Percentiles rank a stretch among this genome's conserved stretches.
Evolutionary conservation across 208 protist species (phyloP).

Genomic region (Sergeia podlipaevii): DNA sequence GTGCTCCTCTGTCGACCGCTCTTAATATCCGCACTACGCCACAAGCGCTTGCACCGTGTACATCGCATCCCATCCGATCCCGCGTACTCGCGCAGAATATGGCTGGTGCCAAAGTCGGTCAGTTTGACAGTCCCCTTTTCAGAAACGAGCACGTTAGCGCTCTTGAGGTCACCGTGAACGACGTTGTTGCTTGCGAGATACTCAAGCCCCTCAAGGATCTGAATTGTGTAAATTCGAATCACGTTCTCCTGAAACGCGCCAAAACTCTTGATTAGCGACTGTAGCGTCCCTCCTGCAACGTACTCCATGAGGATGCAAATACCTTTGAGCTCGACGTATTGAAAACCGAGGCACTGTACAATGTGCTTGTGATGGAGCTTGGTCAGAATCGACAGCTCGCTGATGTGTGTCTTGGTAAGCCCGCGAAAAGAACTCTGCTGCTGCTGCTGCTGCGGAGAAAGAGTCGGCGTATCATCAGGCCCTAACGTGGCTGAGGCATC

Average conservation of each 20-base stretch:
- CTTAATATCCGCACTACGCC: no score
- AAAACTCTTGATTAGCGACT: slow-evolving; percentile 80
- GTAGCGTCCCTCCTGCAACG: slow-evolving; percentile 82
- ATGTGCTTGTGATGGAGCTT: slow-evolving; percentile 74
- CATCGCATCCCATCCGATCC: no score
- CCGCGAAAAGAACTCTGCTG: no score
- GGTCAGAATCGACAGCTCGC: slow-evolving; percentile 76
- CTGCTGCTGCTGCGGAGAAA: no score
- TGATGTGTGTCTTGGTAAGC: slow-evolving; percentile 42
- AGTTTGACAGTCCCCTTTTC: slow-evolving; percentile 83
- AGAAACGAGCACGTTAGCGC: slow-evolving; percentile 81
- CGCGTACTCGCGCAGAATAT: slow-evolving; percentile 22
- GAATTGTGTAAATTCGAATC: slow-evolving; percentile 76
- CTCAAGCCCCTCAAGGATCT: slow-evolving; percentile 83
- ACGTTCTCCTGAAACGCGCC: slow-evolving; percentile 82
- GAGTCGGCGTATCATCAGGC: no score
- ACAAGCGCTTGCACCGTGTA: no score
- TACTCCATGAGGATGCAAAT: slow-evolving; percentile 90
- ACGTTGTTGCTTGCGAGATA: slow-evolving; percentile 66
- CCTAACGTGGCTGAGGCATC: no score
- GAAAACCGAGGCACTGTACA: slow-evolving; percentile 80
- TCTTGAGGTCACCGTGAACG: slow-evolving; percentile 88
- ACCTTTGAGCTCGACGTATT: slow-evolving; percentile 29
- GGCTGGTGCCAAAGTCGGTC: slow-evolving; percentile 89
- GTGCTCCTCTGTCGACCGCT: no score